These are phyloP conservation scores for Hymenoscyphus fraxineus DNA, from an alignment of 2,329 filamentous ascomycete species.

Conservation along the genomic window DNA sequence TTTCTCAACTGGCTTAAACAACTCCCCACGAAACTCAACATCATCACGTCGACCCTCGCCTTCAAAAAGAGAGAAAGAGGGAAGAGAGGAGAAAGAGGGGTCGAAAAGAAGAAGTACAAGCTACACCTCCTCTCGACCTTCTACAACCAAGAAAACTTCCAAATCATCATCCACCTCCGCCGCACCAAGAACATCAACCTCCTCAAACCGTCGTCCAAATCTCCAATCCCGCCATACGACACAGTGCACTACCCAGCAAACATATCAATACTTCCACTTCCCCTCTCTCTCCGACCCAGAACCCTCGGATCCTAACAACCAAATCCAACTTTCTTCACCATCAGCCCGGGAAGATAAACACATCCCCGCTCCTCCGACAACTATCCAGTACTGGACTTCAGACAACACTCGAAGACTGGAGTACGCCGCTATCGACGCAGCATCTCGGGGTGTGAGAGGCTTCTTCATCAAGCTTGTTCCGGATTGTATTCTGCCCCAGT, in stretches of 20 bases:
- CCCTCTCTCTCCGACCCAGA: constrained; percentile 23
- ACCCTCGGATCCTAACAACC: constrained; percentile 12
- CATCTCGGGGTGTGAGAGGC: constrained; percentile 55
- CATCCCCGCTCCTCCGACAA: constrained; percentile 49
- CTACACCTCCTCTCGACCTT: constrained; percentile 20
- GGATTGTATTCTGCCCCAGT: constrained; percentile 55
- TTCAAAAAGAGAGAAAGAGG: constrained; percentile 13
- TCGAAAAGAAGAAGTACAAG: constrained; percentile 17
- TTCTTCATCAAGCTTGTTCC: constrained; percentile 59
- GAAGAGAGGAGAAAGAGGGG: not conserved
- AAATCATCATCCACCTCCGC: constrained; percentile 15
- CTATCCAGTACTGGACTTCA: constrained; percentile 65
- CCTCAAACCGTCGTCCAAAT: constrained; percentile 10
- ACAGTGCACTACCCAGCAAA: constrained; percentile 7
- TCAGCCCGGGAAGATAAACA: not conserved
- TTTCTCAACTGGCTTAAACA: constrained; percentile 21
- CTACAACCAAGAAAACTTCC: constrained; percentile 20
- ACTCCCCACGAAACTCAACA: constrained; percentile 21
- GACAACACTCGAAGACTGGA: constrained; percentile 59
- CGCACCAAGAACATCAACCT: constrained; percentile 8
- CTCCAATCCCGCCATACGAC: constrained; percentile 16
- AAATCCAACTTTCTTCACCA: constrained; percentile 40
- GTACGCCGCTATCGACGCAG: constrained; percentile 64
- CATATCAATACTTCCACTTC: constrained; percentile 34
- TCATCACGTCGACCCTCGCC: constrained; percentile 13